These are phyloP conservation scores for Euptelea pleiosperma DNA, from an alignment of 164 flowering plant species.

Conservation along the genomic window DNA sequence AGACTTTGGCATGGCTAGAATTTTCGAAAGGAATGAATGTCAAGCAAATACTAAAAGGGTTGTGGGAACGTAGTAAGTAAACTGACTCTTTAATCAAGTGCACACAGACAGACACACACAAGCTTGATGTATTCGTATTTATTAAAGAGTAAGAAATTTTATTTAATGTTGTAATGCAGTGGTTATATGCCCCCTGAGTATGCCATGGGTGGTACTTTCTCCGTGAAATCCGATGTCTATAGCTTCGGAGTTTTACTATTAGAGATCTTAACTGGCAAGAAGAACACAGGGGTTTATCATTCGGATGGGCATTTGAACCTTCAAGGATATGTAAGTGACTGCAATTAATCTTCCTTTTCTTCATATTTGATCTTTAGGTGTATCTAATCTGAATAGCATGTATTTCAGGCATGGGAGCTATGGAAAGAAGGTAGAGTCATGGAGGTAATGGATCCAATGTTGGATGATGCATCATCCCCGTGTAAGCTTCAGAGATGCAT, in stretches of 20 bases:
- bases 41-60: conserved; percentile 35
- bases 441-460: conserved; percentile 26
- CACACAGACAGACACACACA: too few relatives aligned
- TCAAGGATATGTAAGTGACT: conserved; percentile 27
- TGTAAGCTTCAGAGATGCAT: too few relatives aligned
- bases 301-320: conserved; percentile 13
- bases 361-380: neutral
- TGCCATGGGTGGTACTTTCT: conserved; percentile 27
- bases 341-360: too few relatives aligned
- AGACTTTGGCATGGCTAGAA: too few relatives aligned
- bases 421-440: conserved; percentile 25
- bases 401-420: too few relatives aligned
- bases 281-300: conserved; percentile 10
- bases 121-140: too few relatives aligned
- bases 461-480: conserved; percentile 16
- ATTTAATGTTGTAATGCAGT: conserved; percentile 18
- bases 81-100: too few relatives aligned
- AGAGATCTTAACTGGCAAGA: conserved; percentile 36
- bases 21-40: conserved; percentile 23
- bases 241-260: conserved; percentile 36
- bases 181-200: conserved; percentile 43
- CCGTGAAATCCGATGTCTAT: too few relatives aligned
- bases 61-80: conserved; percentile 39
- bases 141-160: neutral
- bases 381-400: conserved; percentile 23